These are phyloP conservation scores for Penicillium sp. DNA, from an alignment of 2,329 filamentous ascomycete species.

Conservation along the genomic window DNA sequence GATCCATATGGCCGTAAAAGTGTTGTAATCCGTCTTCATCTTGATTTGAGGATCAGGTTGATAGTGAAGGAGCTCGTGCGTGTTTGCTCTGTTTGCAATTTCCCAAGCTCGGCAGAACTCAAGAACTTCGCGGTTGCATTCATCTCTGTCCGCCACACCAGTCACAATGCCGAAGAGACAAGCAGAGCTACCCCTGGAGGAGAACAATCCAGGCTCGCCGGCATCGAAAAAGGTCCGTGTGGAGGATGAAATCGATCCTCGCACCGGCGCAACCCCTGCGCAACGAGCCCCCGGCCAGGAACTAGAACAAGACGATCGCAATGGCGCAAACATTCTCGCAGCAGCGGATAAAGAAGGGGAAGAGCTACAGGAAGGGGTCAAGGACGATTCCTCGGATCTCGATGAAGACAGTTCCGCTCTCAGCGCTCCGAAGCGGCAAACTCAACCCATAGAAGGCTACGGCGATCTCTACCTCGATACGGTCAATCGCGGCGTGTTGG, in stretches of 20 bases:
- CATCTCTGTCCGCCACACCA: constrained; percentile 10
- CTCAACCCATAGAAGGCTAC: constrained; percentile 78
- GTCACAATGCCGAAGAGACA: constrained; percentile 44
- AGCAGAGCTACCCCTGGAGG: constrained; percentile 42
- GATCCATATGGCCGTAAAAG: too few species aligned
- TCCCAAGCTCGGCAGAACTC: constrained; percentile 7
- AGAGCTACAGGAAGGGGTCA: constrained; percentile 31
- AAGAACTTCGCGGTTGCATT: constrained; percentile 17
- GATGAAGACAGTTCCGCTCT: constrained; percentile 36
- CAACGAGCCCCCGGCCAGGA: constrained; percentile 27
- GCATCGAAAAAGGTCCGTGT: constrained; percentile 43
- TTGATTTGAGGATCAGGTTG: too few species aligned
- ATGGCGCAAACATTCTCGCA: constrained; percentile 44
- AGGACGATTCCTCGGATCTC: constrained; percentile 27
- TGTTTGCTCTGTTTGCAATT: constrained; percentile 21
- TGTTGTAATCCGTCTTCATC: too few species aligned
- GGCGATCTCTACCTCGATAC: constrained; percentile 96
- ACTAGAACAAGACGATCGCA: constrained; percentile 34
- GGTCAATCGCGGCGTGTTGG: constrained; percentile 83
- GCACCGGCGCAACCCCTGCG: constrained; percentile 24
- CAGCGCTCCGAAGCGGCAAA: constrained; percentile 54
- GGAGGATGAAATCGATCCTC: constrained; percentile 29
- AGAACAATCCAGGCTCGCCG: constrained; percentile 36
- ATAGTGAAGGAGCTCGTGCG: too few species aligned
- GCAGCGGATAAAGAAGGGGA: constrained; percentile 65